Conservation (phyloP, 2,329 filamentous ascomycete genomes). For the Monosporascus ibericus region DNA sequence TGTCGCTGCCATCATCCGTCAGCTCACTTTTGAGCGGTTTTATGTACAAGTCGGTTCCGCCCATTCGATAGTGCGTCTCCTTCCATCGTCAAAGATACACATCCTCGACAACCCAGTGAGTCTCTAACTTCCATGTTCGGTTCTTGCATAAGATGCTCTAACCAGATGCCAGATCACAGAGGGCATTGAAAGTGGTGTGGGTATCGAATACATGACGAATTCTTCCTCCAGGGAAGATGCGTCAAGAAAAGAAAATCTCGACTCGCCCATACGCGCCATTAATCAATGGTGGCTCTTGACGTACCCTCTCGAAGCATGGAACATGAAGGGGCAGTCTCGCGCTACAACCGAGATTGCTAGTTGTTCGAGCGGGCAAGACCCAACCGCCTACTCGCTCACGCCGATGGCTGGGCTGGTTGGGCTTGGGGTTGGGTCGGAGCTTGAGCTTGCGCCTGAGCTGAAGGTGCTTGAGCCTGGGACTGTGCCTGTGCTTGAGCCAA, state of each 20-base stretch:
- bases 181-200: slow-evolving; percentile 2
- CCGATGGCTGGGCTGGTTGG: slow-evolving; percentile 3
- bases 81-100: not conserved
- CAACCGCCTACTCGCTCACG: not conserved
- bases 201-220: slow-evolving; percentile 12
- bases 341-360: too few species aligned
- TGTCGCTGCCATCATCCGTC: slow-evolving; percentile 5
- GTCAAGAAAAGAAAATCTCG: not conserved
- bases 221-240: not conserved
- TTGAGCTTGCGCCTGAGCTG: slow-evolving; percentile 7
- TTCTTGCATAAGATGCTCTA: not conserved
- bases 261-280: too few species aligned
- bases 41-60: slow-evolving; percentile 19
- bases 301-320: too few species aligned
- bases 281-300: too few species aligned
- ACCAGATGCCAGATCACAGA: not conserved
- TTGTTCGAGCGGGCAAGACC: not conserved
- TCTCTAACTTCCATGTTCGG: not conserved
- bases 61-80: not conserved
- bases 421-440: slow-evolving; percentile 6
- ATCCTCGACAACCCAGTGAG: not conserved
- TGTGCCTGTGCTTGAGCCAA: slow-evolving; percentile 5
- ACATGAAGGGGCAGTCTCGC: too few species aligned
- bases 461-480: slow-evolving; percentile 8
- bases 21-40: slow-evolving; percentile 9